Conservation (phyloP, 2,329 filamentous ascomycete species). For the Phaeomoniella chlamydospora region DNA sequence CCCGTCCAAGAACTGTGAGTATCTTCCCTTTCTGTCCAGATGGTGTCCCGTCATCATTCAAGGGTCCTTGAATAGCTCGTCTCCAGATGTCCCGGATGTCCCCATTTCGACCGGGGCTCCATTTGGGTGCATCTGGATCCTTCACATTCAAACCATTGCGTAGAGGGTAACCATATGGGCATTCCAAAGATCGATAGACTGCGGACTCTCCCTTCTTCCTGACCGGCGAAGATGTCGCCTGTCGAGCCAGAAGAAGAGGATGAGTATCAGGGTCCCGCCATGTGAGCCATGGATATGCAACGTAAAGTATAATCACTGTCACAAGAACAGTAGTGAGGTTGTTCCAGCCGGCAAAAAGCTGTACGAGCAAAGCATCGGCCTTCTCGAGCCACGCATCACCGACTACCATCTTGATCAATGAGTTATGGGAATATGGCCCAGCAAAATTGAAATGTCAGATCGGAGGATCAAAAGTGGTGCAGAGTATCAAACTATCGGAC, state of each 20-base stretch:
- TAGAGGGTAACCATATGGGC: slow-evolving; percentile 72
- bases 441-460: too few species aligned
- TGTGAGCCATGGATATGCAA: slow-evolving; percentile 57
- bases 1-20: slow-evolving; percentile 63
- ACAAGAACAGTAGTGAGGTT: slow-evolving; percentile 60
- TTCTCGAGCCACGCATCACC: slow-evolving; percentile 44
- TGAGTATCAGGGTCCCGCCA: slow-evolving; percentile 77
- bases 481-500: too few species aligned
- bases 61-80: slow-evolving; percentile 49
- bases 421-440: too few species aligned
- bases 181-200: slow-evolving; percentile 68
- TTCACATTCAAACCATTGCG: slow-evolving; percentile 69
- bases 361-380: slow-evolving; percentile 57
- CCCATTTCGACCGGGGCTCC: slow-evolving; percentile 69
- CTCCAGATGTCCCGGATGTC: slow-evolving; percentile 89
- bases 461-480: too few species aligned
- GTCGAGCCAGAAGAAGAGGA: slow-evolving; percentile 76
- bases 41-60: slow-evolving; percentile 46
- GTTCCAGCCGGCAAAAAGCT: slow-evolving; percentile 68
- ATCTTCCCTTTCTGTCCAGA: slow-evolving; percentile 53
- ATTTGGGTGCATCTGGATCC: slow-evolving; percentile 64
- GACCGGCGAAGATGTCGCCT: slow-evolving; percentile 64
- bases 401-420: slow-evolving; percentile 22
- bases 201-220: slow-evolving; percentile 76
- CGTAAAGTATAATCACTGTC: slow-evolving; percentile 48